Evolutionary conservation across 768 basidiomycete genomes (phyloP), one percentile per base, ranked within the genome.

Genomic region (Ramaria sp.): DNA sequence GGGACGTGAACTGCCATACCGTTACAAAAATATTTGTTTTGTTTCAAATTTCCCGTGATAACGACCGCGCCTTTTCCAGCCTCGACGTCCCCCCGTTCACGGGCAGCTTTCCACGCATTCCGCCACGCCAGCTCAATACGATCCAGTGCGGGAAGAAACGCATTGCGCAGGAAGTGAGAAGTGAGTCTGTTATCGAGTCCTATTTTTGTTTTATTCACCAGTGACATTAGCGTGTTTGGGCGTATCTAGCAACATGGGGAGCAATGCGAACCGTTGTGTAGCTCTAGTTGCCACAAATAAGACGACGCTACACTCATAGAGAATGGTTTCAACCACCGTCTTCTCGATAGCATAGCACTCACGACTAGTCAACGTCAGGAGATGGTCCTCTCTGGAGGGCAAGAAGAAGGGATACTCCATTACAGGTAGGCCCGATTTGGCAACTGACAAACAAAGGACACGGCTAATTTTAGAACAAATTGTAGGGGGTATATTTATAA

Each of bases 11-110:
- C 27, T 15, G 16, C n/a, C 48, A 16, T 37, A 47, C 60, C 60
- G 28, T 61, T 61, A 15, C 56, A 56, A 48, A 61, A 61, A 48
- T 57, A 61, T 48, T 61, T 61, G 43, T 61, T 49, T 36, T 61
- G 60, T 18, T 51, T 57, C 18, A 55, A 34, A 47, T 48, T 55
- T 47, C 58, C 60, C 4, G 56, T 50, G 20, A 61, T 54, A 12
- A 61, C 53, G 10, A 61, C 38, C 9, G 58, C 51, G 7, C 57
- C 60, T 6, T 44, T 45, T 10, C 58, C 60, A 12, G 34, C 56
- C 3, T 32, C 10, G 10, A 20, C 15, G 34, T 55, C 53, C 41
- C 32, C 25, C 25, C 44, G 22, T n/a, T 44, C 44, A 24, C 32
- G 47, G 15, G n/a, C 52, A 52, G 56, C 34, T 55, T 36, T 32